Evolutionary conservation across 73 alveolate genomes (phyloP).

Genomic region (Blepharisma stoltei): DNA sequence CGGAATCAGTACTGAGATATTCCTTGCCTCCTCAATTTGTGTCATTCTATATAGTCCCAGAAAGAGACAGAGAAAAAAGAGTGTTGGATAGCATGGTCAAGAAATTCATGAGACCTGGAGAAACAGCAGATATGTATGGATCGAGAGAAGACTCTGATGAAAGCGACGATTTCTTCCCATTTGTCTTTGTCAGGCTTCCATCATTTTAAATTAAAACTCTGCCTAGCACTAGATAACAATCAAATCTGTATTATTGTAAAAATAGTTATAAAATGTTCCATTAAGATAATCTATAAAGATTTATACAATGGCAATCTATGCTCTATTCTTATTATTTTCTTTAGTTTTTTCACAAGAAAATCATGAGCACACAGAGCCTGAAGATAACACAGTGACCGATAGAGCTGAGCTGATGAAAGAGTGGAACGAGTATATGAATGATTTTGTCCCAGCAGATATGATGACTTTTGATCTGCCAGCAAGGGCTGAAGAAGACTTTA

Average conservation of each 20-base stretch:
- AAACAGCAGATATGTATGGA: slow-evolving; percentile 67
- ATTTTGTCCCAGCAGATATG: slow-evolving; percentile 29
- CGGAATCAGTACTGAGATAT: slow-evolving; percentile 77
- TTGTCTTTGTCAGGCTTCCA: slow-evolving; percentile 55
- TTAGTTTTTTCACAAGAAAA: no score
- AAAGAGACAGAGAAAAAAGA: slow-evolving; percentile 60
- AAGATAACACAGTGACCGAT: no score
- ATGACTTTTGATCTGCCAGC: slow-evolving; percentile 25
- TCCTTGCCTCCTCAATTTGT: slow-evolving; percentile 68
- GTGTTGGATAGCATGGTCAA: slow-evolving; percentile 50
- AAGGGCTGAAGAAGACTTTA: slow-evolving; percentile 29
- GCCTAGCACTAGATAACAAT: no score
- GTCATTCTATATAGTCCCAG: slow-evolving; percentile 37
- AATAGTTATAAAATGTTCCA: no score
- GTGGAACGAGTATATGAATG: slow-evolving; percentile 29
- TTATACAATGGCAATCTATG: no score
- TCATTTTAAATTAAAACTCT: no score
- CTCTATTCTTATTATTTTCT: no score
- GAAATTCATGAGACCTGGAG: slow-evolving; percentile 40
- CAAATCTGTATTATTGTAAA: no score
- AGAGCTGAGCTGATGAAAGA: slow-evolving; percentile 22
- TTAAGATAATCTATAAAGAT: no score
- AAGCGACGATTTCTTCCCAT: slow-evolving; percentile 87
- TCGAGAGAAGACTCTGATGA: slow-evolving; percentile 77
- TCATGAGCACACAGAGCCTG: no score